Evolutionary conservation across 1,284 basidiomycete species (phyloP), one percentile per base, ranked within the genome.

Genomic region (Sanghuangporus weigelae): DNA sequence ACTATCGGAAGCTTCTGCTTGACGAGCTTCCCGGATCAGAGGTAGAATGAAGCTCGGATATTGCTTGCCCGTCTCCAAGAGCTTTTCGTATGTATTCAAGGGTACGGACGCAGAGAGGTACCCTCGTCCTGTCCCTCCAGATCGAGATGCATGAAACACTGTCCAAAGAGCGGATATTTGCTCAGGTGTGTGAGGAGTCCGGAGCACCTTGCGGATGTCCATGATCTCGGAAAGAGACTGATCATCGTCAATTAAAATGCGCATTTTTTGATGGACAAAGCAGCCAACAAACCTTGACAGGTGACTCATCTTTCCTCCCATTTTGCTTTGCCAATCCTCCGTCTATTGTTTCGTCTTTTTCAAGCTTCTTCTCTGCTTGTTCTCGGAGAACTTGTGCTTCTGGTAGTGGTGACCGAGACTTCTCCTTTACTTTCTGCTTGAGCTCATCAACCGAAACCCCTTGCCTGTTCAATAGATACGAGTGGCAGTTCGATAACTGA

Each of bases 101-200:
- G 94, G 87, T 11, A 97, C 80, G 3, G 86, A 80, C 0, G 95
- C 95, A 64, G 89, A 95, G 19, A 97, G 81, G 72, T 83, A 94
- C 7, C 93, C 92, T 53, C 87, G 83, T 7, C 93, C 89, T 0
- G 91, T 89, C 0, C 92, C 89, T 14, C 84, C 80, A 11, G 86
- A 85, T 23, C 90, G 85, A 3, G 90, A 85, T 16, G 86, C 83
- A 73, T 97, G 95, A 71, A 95, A 97, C 0, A 90, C 83, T n/a
- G 85, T 91, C 95, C 95, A 97, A 1, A 97, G 80, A 1, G 87
- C 81, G 3, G 86, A 83, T 67, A 98, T 82, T 71, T 91, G 87
- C 8, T 84, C 81, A 2, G 87, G 66, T 1, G 89, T 87, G 69
- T 95, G 91, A 0, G 90, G 85, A 2, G 82, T 83, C 31, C 84